Evolutionary conservation across 768 basidiomycete genomes (phyloP), one percentile per base, ranked within the genome.

Genomic region (Rhodosporidiobolus odoratus): DNA sequence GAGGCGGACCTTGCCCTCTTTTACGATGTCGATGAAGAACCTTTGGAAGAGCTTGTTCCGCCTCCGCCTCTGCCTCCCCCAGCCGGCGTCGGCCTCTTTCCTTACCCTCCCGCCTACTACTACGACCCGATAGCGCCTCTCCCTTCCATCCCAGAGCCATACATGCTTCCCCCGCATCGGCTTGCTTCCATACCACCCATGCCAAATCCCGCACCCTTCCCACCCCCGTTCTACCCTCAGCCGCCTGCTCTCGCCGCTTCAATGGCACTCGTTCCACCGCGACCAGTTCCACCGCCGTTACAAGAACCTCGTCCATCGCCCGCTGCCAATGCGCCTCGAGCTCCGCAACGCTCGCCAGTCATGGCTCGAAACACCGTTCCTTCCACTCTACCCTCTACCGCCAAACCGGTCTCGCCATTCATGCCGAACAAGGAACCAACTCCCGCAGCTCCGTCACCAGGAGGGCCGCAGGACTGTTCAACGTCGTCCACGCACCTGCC

Each of bases 1-100:
- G 69, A 60, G 25, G 69, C 56, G 37, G 69, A 70, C 59, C 52
- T 70, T 13, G 69, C 69, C 16, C 54, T 60, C 27, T 52, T 70
- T 32, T 54, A 59, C 58, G 69, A 62, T 25, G 61, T 62, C 30
- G 61, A 65, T 41, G 65, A 65, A 56, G 48, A 52, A 27, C 57
- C 65, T n/a, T 30, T 37, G 30, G n/a, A 12, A 23, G 21, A 27
- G 17, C 65, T 35, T 1, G 32, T 38, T 6, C 65, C 57, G 35
- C 17, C 37, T 3, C 35, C 56, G 8, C n/a, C 57, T 2, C 41
- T 27, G 10, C 21, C 40, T 23, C 52, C 52, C 5, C 1, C 40
- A 0, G 27, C 52, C 4, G 1, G 15, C 63, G 37, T n/a, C n/a
- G 60, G 35, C 10, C 2, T 37, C 32, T 52, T 37, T 48, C 32